Base-by-base conservation (phyloP, 2,329 filamentous ascomycete species). In the Simplicillium sp. region DNA sequence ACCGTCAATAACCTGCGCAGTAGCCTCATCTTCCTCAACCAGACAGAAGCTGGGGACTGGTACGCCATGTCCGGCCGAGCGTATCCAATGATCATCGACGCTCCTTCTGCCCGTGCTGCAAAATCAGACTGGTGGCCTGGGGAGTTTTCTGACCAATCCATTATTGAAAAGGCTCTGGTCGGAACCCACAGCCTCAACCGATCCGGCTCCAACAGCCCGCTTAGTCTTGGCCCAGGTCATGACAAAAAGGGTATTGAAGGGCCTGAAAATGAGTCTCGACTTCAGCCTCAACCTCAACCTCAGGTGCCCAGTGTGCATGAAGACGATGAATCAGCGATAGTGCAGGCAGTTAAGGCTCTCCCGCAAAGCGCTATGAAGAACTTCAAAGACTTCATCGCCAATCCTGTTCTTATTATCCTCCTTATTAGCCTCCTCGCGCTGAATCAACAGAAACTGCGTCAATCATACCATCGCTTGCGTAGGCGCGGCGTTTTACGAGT, bases 1-100 rank as follows among this genome's bases (percentile, higher is more conserved):
- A 59, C 65, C 2, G 62, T 64, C 13, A 65, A 64, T 18, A 67
- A 71, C 29, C 69, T 74, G 36, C 70, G 80, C 28, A 73, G 71
- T 47, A 72, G 75, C 46, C 80, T 77, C 42, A 80, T 96, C 1
- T 94, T 92, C 54, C 73, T 97, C 44, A 95, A 96, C 57, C 83
- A 82, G 50, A 96, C 89, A 2, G 77, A 84, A 42, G 68, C 71
- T n/a, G 90, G 89, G 25, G 84, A 85, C 45, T 97, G 90, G 88
- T 98, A 90, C 59, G 92, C 89, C 28, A 74, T 97, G 63, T 96
- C 90, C 1, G 90, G 94, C 43, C 73, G 71, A 33, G 80, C 80
- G 8, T 97, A 96, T 52, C 92, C 92, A 3, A 73, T 90, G 9
- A 87, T 95, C 20, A 82, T 89, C 16, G 77, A 87, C 40, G 81